Evolutionary conservation across 2,329 filamentous ascomycete species (phyloP).

Genomic region (Westerdykella ornata): DNA sequence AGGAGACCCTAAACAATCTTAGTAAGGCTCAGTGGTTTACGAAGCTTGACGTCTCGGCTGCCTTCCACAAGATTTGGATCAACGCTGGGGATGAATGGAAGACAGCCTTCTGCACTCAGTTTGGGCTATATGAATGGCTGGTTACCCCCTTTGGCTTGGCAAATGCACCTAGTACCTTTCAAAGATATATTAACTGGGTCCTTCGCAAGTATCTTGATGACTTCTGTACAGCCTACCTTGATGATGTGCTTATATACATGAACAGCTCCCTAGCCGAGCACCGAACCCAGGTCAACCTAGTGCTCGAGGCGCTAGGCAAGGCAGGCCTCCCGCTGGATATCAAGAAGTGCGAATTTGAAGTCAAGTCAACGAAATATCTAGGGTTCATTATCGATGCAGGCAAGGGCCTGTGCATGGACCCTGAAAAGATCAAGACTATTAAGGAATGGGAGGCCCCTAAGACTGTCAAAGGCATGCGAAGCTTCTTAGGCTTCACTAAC

Average conservation of each 20-base stretch:
- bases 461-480: conserved; percentile 1
- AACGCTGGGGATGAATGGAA: conserved; percentile 17
- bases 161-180: conserved; percentile 10
- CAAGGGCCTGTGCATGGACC: conserved; percentile 17
- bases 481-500: conserved; percentile 11
- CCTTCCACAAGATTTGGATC: conserved; percentile 6
- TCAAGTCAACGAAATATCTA: conserved; percentile 22
- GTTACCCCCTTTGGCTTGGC: conserved; percentile 20
- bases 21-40: conserved; percentile 19
- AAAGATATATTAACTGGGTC: conserved; percentile 19
- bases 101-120: conserved; percentile 30
- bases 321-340: not conserved
- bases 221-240: conserved; percentile 15
- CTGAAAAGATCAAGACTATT: conserved; percentile 6
- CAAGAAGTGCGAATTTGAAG: not conserved
- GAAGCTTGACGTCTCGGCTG: conserved; percentile 21
- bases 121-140: conserved; percentile 30
- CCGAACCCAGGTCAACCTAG: not conserved
- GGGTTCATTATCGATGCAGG: conserved; percentile 15
- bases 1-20: conserved; percentile 24
- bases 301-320: not conserved
- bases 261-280: conserved; percentile 1
- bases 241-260: conserved; percentile 19
- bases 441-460: conserved; percentile 3
- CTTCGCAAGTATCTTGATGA: conserved; percentile 15